phyloP scores from a whole-genome alignment of 2,329 filamentous ascomycete genomes.

The Ceratocystis eucalypticola region DNA sequence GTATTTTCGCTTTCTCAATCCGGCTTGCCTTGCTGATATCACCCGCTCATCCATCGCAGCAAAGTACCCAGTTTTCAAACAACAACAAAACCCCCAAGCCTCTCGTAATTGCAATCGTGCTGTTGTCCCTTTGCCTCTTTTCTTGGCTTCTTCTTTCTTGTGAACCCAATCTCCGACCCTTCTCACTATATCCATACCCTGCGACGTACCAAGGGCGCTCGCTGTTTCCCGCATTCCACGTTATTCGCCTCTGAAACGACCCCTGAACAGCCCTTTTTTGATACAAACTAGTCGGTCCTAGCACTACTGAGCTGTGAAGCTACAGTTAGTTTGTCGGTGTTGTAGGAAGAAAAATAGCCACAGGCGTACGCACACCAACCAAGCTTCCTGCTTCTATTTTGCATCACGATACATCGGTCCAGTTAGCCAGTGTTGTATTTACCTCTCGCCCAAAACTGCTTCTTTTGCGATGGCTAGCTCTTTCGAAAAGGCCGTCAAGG shows the following conservation, averaged over 20 bases:
- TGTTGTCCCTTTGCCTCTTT: background rate
- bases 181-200: background rate
- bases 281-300: background rate
- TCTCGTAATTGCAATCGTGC: background rate
- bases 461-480: slow-evolving; percentile 55
- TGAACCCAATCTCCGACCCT: background rate
- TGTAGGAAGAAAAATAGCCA: slow-evolving; percentile 11
- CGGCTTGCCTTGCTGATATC: background rate
- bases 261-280: slow-evolving; percentile 7
- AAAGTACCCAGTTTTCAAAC: background rate
- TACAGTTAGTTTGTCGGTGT: slow-evolving; percentile 16
- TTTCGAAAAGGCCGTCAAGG: slow-evolving; percentile 98
- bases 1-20: background rate
- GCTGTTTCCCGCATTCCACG: slow-evolving; percentile 1
- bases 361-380: background rate
- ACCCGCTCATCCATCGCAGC: background rate
- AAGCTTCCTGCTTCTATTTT: background rate
- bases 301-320: background rate
- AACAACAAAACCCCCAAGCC: background rate
- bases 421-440: slow-evolving; percentile 13
- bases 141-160: background rate
- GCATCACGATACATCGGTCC: background rate
- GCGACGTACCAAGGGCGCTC: background rate
- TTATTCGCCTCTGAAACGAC: slow-evolving; percentile 8
- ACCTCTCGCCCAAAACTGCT: background rate